A percentile compares a stretch with the other conserved stretches of the same genome.
Evolutionary conservation across 805 yeast genomes (phyloP).

Genomic region (Pichia cabralensis): DNA sequence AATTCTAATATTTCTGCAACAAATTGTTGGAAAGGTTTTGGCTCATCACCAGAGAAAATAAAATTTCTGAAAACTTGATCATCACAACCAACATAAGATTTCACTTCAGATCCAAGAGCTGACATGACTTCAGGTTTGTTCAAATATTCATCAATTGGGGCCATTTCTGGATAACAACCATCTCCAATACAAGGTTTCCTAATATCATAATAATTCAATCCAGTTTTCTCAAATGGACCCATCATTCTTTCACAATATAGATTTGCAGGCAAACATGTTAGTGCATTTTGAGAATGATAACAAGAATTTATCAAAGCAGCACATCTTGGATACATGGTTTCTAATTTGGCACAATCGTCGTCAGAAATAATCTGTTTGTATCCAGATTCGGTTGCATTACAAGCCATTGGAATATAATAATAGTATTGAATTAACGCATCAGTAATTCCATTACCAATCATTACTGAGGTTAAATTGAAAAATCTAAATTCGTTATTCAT

Average conservation of each 20-base stretch:
- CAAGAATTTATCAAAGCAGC: slow-evolving; percentile 65
- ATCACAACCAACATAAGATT: slow-evolving; percentile 65
- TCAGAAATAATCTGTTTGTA: slow-evolving; percentile 63
- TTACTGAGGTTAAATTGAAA: slow-evolving; percentile 62
- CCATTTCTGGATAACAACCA: slow-evolving; percentile 70
- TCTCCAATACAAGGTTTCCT: slow-evolving; percentile 64
- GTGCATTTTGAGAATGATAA: slow-evolving; percentile 61
- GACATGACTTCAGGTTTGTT: slow-evolving; percentile 66
- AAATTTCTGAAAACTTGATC: slow-evolving; percentile 72
- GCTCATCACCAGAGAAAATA: slow-evolving; percentile 81
- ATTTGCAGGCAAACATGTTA: slow-evolving; percentile 87
- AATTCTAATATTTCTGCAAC: slow-evolving; percentile 64
- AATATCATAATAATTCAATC: slow-evolving; percentile 86
- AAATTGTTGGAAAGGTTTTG: slow-evolving; percentile 76
- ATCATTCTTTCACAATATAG: slow-evolving; percentile 81
- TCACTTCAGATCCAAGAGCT: slow-evolving; percentile 88
- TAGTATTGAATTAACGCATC: slow-evolving; percentile 75
- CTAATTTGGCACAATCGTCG: slow-evolving; percentile 69
- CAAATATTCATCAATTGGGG: slow-evolving; percentile 67
- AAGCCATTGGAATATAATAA: slow-evolving; percentile 86
- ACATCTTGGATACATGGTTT: slow-evolving; percentile 66
- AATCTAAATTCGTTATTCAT: slow-evolving; percentile 45
- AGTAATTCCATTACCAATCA: slow-evolving; percentile 88
- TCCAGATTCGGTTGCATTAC: slow-evolving; percentile 72
- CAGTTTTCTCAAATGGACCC: slow-evolving; percentile 76